Conservation (phyloP, 2,329 filamentous ascomycete genomes). For the Verticillium klebahnii region DNA sequence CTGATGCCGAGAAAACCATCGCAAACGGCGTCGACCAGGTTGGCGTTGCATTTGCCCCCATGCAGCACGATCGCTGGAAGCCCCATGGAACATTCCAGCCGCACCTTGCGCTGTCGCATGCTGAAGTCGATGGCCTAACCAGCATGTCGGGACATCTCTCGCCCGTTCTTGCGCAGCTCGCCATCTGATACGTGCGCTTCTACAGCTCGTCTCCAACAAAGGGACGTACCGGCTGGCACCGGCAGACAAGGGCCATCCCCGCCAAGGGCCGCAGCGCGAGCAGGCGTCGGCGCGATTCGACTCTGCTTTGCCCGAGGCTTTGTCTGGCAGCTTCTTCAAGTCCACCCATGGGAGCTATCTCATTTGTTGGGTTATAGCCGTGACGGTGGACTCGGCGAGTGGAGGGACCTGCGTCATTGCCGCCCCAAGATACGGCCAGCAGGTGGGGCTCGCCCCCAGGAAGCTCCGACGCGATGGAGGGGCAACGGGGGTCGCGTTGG, state of each 20-base stretch:
- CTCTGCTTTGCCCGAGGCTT: not conserved
- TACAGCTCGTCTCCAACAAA: not conserved
- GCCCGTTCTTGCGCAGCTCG: not conserved
- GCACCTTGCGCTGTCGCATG: too few species aligned
- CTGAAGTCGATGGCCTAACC: not conserved
- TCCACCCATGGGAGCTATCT: not conserved
- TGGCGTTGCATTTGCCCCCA: not conserved
- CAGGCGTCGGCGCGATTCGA: not conserved
- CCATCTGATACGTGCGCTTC: not conserved
- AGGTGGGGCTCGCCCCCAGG: not conserved
- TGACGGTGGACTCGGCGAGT: not conserved
- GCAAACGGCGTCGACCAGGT: too few species aligned
- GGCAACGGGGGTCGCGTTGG: not conserved
- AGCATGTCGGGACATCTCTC: not conserved
- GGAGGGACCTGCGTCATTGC: not conserved
- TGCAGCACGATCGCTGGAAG: not conserved
- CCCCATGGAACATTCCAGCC: not conserved
- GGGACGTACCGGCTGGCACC: not conserved
- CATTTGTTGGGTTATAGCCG: not conserved
- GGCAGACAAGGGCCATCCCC: not conserved
- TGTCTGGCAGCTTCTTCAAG: not conserved
- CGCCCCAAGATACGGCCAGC: not conserved
- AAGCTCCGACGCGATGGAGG: not conserved
- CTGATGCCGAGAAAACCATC: too few species aligned
- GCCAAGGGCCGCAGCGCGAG: not conserved